Conservation (phyloP, 78 protist species). For the Dictyostelium firmibasis region DNA sequence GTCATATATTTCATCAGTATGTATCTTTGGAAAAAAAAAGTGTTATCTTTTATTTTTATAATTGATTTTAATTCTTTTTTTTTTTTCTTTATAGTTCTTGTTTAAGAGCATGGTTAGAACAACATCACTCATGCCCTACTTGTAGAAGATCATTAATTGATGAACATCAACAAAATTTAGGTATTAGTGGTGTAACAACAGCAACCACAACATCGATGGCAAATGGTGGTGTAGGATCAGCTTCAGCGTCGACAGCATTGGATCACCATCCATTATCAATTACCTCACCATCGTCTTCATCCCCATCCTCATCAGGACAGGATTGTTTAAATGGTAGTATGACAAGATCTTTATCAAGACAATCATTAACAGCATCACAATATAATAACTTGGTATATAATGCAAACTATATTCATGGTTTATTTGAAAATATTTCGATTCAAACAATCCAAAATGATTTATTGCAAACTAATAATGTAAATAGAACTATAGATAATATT, state of each 20-base stretch:
- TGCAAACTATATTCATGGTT: neutral
- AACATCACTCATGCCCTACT: conserved; percentile 88
- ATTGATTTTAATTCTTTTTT: neutral
- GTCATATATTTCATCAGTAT: conserved; percentile 85
- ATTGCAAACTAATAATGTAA: conserved; percentile 19
- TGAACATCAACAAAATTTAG: conserved; percentile 16
- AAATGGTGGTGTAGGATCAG: neutral
- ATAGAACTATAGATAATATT: conserved; percentile 49
- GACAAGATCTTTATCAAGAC: neutral
- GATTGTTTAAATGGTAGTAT: neutral
- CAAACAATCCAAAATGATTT: conserved; percentile 22
- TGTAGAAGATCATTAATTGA: conserved; percentile 87
- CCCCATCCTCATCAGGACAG: neutral
- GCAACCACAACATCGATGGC: neutral
- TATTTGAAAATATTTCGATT: conserved; percentile 36
- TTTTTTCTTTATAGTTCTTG: conserved; percentile 68
- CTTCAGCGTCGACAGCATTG: neutral
- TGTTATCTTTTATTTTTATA: neutral
- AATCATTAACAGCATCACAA: neutral
- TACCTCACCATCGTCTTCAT: neutral
- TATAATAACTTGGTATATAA: neutral
- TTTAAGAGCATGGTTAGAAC: conserved; percentile 88
- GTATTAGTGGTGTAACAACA: neutral
- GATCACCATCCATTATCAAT: neutral
- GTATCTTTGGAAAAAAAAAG: neutral